Evolutionary conservation across 1,284 basidiomycete species (phyloP), one percentile per base, ranked within the genome.

Genomic region (Cerrena zonata): DNA sequence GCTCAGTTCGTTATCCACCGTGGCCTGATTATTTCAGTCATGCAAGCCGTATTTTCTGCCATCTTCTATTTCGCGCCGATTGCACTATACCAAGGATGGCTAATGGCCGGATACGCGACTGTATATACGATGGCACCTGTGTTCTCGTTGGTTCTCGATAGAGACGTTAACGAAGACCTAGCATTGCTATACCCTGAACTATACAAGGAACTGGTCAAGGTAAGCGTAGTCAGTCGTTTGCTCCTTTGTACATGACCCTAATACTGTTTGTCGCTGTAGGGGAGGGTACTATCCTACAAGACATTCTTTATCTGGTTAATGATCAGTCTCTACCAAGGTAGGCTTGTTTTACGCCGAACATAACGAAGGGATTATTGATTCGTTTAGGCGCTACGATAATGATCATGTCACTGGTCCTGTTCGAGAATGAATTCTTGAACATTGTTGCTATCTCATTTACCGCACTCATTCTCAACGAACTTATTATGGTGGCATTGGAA

Each of bases 11-110:
- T 99, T 59, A 99, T 99, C 57, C 96, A 99, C 63, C 86, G 94
- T 56, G 96, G 96, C 4, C 74, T 99, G 38, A 98, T 99, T 69
- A 99, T 99, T 53, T 94, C 93, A 2, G 84, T 98, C 64, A 98
- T 99, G 78, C 91, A 94, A 68, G 92, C 92, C 5, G 95, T 99
- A 2, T 98, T 98, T 66, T 94, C 91, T 4, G 85, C 91, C 2
- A 98, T 99, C 51, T 98, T 99, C 71, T 99, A 96, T 71, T 99
- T 98, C 72, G 94, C 95, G 0, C 96, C 96, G 0, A 98, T 99
- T 59, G 95, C 95, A 0, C 71, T 99, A 47, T 99, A 98, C 67
- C 96, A 99, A 61, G 95, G 95, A 0, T 99, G 94, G 94, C 74
- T 99, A 38, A 90, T 98, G 86, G 92, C 91, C 13, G 96, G 96